phyloP scores from a whole-genome alignment of 768 basidiomycete species.

The Pleurotus tuoliensis region DNA sequence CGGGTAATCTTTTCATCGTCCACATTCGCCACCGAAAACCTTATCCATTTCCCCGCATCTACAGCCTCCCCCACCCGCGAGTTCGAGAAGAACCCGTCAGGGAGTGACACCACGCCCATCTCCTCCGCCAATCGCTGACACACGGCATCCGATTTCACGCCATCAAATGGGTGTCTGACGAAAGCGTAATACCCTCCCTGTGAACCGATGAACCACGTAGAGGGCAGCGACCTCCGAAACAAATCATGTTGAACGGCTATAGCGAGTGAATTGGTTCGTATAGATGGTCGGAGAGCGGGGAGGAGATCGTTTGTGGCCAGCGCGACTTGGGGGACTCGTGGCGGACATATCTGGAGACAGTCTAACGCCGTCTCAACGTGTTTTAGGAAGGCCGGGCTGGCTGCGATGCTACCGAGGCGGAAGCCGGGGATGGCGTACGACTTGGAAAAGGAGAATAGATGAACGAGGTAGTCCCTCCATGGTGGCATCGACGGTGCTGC shows the following conservation, averaged over 20 bases:
- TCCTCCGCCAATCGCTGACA: slow-evolving; percentile 55
- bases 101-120: slow-evolving; percentile 63
- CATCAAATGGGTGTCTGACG: slow-evolving; percentile 60
- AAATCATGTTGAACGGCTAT: slow-evolving; percentile 51
- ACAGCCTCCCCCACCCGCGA: slow-evolving; percentile 28
- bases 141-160: slow-evolving; percentile 46
- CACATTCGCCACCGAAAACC: slow-evolving; percentile 83
- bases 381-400: slow-evolving; percentile 48
- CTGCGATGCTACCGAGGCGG: slow-evolving; percentile 69
- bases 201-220: slow-evolving; percentile 57
- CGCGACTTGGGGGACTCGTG: slow-evolving; percentile 68
- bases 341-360: slow-evolving; percentile 77
- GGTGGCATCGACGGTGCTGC: slow-evolving; percentile 15
- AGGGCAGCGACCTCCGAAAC: slow-evolving; percentile 47
- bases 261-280: slow-evolving; percentile 44
- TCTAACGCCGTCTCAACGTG: slow-evolving; percentile 59
- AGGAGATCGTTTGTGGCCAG: slow-evolving; percentile 47
- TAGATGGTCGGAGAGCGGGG: slow-evolving; percentile 44
- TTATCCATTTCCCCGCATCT: slow-evolving; percentile 45
- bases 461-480: slow-evolving; percentile 64
- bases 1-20: slow-evolving; percentile 51
- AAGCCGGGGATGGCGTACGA: slow-evolving; percentile 80
- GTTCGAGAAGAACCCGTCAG: slow-evolving; percentile 56
- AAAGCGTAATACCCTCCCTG: slow-evolving; percentile 80
- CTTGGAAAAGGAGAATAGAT: slow-evolving; percentile 81